These are phyloP conservation scores for Santalum album DNA, from an alignment of 164 flowering plant genomes.

Conservation along the genomic window DNA sequence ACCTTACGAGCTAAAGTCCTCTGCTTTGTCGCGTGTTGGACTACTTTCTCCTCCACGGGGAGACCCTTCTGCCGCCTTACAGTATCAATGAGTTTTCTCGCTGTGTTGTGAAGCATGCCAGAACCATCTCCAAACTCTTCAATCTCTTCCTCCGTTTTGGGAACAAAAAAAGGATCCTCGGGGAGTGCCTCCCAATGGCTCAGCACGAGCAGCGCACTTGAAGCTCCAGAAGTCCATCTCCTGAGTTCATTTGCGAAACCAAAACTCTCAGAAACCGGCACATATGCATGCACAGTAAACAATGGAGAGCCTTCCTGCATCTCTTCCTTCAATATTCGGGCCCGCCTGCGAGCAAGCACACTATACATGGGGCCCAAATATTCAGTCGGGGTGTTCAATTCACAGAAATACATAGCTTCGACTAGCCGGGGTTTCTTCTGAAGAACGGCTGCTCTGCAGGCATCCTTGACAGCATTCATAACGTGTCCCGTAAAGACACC, in stretches of 20 bases:
- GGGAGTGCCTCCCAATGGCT: slow-evolving; percentile 84
- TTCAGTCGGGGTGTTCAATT: slow-evolving; percentile 74
- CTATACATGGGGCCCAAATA: slow-evolving; percentile 76
- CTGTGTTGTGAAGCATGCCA: slow-evolving; percentile 70
- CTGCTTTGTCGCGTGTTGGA: slow-evolving; percentile 92
- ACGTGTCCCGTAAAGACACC: slow-evolving; percentile 77
- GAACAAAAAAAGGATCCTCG: slow-evolving; percentile 91
- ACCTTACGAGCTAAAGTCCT: slow-evolving; percentile 89
- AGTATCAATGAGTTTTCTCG: slow-evolving; percentile 83
- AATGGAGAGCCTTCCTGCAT: slow-evolving; percentile 91
- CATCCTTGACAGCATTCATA: slow-evolving; percentile 79
- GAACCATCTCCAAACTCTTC: slow-evolving; percentile 97
- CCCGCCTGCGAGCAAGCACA: slow-evolving; percentile 67
- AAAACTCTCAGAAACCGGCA: slow-evolving; percentile 82
- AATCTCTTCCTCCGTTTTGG: slow-evolving; percentile 84
- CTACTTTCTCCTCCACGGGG: slow-evolving; percentile 89
- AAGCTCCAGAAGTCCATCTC: slow-evolving; percentile 35
- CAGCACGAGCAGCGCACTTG: slow-evolving; percentile 59
- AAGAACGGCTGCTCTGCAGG: slow-evolving; percentile 72
- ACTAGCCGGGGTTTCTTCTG: slow-evolving; percentile 76
- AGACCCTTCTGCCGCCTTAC: slow-evolving; percentile 88
- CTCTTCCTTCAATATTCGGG: slow-evolving; percentile 71
- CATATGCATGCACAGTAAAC: slow-evolving; percentile 87
- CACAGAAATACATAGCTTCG: slow-evolving; percentile 84
- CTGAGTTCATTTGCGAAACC: slow-evolving; percentile 78